Base-by-base conservation (phyloP, 257 asterid genomes). In the Capsicum chinense region DNA sequence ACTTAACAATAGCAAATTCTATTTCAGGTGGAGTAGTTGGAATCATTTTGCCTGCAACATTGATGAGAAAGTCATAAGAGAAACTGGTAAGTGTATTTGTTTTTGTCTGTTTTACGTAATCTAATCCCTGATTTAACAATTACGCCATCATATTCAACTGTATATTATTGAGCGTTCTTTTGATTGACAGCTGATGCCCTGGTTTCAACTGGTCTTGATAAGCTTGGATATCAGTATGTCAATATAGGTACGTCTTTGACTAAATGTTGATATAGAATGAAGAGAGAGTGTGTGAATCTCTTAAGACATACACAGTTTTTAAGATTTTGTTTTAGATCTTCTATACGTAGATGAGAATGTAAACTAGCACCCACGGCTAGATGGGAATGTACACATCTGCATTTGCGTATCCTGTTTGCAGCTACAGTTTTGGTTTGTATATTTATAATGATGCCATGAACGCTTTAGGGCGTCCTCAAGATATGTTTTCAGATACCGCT, bases 1-100 rank as follows among this genome's bases (percentile, higher is more conserved):
- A 26, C 81, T 74, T 74, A 74, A 50, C 14, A 74, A 50, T 6
- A 74, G 47, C 44, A 73, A 13, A 12, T 50, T 57, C 81, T 84
- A 3, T 19, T 47, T 37, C 85, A 94, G 99, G 88, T 95, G 99
- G 99, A 95, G 92, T 86, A 95, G 98, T 85, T 95, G 99, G 99
- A 95, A 95, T 79, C 97, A 94, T 85, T 94, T 95, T 84, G 80
- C 50, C 50, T 95, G 99, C 85, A 67, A 85, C 7, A 85, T 95
- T 81, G 94, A 93, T 86, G 99, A 95, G 85, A 88, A 88, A 19
- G 83, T 93, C 83, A 90, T 96, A 56, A 91, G 71, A 90, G 90
- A 94, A 90, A 93, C 98, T 54, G 99, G 98, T 94, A 74, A 37
- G 42, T 42, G 56, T 58, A 5, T 60, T 4, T 63, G 11, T 21